Conservation (phyloP, 768 basidiomycete genomes). For the Leccinum truebloodii region DNA sequence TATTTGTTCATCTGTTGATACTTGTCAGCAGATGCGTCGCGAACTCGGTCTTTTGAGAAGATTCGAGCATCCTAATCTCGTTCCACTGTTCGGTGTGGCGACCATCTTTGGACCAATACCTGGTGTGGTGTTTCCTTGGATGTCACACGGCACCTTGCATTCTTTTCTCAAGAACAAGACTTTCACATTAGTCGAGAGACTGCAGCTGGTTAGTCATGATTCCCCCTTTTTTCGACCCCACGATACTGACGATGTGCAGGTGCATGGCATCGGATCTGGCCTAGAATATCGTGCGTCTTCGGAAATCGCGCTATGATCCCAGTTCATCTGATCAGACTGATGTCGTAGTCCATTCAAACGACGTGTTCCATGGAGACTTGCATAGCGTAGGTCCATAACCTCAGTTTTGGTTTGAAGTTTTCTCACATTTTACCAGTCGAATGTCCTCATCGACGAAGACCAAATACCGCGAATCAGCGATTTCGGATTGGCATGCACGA, state of each 20-base stretch:
- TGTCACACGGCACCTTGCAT: conserved; percentile 1
- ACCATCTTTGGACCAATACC: not conserved
- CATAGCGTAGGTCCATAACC: not conserved
- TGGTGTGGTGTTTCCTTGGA: not conserved
- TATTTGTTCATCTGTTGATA: not conserved
- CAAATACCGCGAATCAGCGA: not conserved
- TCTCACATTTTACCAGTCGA: not conserved
- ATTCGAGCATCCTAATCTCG: conserved; percentile 1
- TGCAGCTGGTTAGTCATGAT: not conserved
- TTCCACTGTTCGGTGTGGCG: conserved; percentile 1
- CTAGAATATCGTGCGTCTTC: not conserved
- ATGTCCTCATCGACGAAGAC: conserved; percentile 1
- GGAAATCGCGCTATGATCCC: not conserved
- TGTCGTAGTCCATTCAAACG: not conserved
- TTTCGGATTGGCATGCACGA: not conserved
- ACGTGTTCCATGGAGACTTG: not conserved
- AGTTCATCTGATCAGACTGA: not conserved
- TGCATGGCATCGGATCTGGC: not conserved
- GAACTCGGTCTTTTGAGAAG: conserved; percentile 7
- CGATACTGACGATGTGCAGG: not conserved
- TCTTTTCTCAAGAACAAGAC: not conserved
- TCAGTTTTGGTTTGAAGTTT: not conserved
- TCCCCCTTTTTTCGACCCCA: not conserved
- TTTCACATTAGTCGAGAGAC: not conserved
- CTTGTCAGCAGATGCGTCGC: not conserved